phyloP scores from a whole-genome alignment of 2,329 filamentous ascomycete species.

The Didymella arachidicola region DNA sequence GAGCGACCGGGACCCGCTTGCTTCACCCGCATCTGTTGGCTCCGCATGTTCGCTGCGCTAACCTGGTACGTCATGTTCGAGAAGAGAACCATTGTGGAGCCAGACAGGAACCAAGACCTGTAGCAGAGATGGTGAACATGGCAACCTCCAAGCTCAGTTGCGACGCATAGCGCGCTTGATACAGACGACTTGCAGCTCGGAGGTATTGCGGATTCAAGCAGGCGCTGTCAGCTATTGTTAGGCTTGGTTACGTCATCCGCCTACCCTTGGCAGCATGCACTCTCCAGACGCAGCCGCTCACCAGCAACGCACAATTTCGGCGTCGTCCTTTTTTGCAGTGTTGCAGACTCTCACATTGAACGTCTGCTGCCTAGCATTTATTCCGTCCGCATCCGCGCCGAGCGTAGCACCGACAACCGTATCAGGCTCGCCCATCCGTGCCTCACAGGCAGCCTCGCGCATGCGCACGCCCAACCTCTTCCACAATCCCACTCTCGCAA shows the following conservation, averaged over 20 bases:
- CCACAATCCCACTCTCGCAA: conserved; percentile 26
- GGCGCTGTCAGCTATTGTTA: conserved; percentile 16
- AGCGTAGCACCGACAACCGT: conserved; percentile 15
- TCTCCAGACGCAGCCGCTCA: conserved; percentile 33
- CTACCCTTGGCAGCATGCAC: conserved; percentile 28
- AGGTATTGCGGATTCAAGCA: conserved; percentile 2
- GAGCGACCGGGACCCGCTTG: conserved; percentile 8
- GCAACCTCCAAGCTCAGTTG: neutral
- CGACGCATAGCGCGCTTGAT: neutral
- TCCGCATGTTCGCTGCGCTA: conserved; percentile 15
- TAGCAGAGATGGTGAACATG: neutral
- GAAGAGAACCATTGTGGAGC: conserved; percentile 9
- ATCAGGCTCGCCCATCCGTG: conserved; percentile 13
- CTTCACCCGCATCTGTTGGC: conserved; percentile 15
- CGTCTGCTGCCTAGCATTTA: conserved; percentile 8
- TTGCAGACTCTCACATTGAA: neutral
- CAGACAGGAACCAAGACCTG: conserved; percentile 5
- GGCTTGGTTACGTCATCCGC: conserved; percentile 36
- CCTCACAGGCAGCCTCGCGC: conserved; percentile 19
- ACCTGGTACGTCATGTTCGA: conserved; percentile 19
- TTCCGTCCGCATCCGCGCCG: conserved; percentile 18
- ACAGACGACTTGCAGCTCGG: neutral
- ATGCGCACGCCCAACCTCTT: conserved; percentile 25
- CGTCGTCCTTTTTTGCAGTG: conserved; percentile 8
- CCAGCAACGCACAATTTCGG: conserved; percentile 22